These are phyloP conservation scores for Omphalea diandra DNA, from an alignment of 441 rosid species.

Conservation along the genomic window DNA sequence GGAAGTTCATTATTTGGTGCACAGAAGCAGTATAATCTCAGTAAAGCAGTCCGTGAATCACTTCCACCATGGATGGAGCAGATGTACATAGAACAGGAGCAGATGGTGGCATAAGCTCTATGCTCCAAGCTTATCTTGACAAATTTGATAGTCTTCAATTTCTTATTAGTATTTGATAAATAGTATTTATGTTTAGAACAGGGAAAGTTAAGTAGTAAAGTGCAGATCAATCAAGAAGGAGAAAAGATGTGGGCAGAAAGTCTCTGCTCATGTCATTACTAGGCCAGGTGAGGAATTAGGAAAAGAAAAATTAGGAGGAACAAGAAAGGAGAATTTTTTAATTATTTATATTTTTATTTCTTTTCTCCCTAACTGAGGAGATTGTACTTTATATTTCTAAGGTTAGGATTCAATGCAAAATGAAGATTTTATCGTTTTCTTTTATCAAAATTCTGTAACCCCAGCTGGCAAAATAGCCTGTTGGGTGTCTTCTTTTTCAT, in stretches of 20 bases:
- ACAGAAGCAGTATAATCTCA: conserved; percentile 34
- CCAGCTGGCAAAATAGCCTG: background rate
- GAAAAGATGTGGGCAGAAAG: conserved; percentile 12
- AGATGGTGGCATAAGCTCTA: conserved; percentile 67
- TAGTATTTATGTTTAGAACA: conserved; percentile 16
- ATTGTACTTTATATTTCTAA: conserved; percentile 15
- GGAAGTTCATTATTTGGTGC: conserved; percentile 31
- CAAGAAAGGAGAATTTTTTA: conserved; percentile 27
- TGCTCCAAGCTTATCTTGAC: conserved; percentile 29
- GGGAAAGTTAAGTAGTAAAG: background rate
- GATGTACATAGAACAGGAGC: conserved; percentile 86
- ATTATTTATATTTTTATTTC: conserved; percentile 36
- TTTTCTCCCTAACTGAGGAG: conserved; percentile 12
- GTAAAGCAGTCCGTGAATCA: conserved; percentile 33
- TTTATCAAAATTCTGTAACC: conserved; percentile 12
- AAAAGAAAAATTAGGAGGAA: conserved; percentile 13
- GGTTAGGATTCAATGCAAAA: background rate
- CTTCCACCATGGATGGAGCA: conserved; percentile 72
- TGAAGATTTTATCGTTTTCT: background rate
- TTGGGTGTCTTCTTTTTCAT: background rate
- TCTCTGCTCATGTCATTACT: conserved; percentile 19
- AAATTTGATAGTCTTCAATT: conserved; percentile 20
- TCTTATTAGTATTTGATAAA: conserved; percentile 20
- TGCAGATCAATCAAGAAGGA: conserved; percentile 8
- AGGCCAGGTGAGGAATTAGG: conserved; percentile 12